Evolutionary conservation across 2,329 filamentous ascomycete genomes (phyloP).

Genomic region (Didymella glomerata): DNA sequence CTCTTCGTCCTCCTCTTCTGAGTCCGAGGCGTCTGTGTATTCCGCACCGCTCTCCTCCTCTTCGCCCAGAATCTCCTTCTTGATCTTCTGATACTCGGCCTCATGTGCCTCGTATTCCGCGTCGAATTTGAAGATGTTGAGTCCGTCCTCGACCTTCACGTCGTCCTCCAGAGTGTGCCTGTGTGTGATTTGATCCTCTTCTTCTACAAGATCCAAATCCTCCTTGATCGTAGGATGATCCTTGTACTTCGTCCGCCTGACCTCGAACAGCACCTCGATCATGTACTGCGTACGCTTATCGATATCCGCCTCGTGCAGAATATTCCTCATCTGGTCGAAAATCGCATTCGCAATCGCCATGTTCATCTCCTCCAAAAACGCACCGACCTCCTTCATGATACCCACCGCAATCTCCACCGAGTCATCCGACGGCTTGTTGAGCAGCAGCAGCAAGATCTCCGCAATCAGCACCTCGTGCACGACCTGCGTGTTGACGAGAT

Average conservation of each 20-base stretch:
- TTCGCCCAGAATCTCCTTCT: constrained; percentile 93
- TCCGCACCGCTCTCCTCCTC: constrained; percentile 72
- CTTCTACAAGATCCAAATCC: constrained; percentile 93
- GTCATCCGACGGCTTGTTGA: constrained; percentile 96
- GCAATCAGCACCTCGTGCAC: constrained; percentile 92
- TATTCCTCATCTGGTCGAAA: constrained; percentile 94
- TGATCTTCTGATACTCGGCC: constrained; percentile 85
- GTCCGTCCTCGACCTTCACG: constrained; percentile 79
- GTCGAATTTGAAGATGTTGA: constrained; percentile 97
- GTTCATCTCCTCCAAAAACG: constrained; percentile 96
- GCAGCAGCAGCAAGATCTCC: constrained; percentile 87
- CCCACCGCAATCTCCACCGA: constrained; percentile 97
- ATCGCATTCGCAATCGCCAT: constrained; percentile 85
- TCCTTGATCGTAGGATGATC: constrained; percentile 90
- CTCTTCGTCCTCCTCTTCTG: constrained; percentile 77
- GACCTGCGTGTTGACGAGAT: constrained; percentile 95
- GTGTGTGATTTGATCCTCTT: constrained; percentile 98
- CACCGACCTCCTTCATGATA: constrained; percentile 89
- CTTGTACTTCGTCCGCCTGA: constrained; percentile 95
- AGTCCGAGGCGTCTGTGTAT: constrained; percentile 70
- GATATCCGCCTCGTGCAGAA: constrained; percentile 95
- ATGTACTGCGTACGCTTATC: constrained; percentile 99
- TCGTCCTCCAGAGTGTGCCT: constrained; percentile 77
- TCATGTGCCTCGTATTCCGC: constrained; percentile 90
- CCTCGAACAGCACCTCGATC: constrained; percentile 97